phyloP scores from a whole-genome alignment of 2,329 filamentous ascomycete genomes.

The Didymella sp. region DNA sequence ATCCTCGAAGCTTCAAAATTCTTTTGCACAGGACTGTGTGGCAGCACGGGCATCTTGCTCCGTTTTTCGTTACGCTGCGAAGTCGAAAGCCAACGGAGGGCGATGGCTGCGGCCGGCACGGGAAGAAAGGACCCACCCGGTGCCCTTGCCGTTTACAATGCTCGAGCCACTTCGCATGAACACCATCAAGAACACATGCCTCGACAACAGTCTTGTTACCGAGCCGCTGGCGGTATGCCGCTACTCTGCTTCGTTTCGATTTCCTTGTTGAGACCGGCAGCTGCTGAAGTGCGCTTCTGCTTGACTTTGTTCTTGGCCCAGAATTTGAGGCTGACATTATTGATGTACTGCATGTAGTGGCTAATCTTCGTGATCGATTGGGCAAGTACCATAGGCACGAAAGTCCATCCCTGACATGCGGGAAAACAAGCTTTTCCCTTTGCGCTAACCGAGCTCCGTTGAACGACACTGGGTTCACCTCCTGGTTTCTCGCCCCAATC shows the following conservation, averaged over 20 bases:
- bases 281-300: background rate
- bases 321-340: background rate
- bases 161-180: background rate
- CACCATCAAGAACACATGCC: background rate
- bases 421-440: background rate
- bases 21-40: background rate
- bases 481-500: background rate
- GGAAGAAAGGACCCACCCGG: background rate
- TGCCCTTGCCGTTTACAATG: background rate
- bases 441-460: slow-evolving; percentile 1
- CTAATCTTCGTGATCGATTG: background rate
- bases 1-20: background rate
- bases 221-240: background rate
- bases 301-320: background rate
- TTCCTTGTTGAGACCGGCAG: background rate
- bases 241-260: background rate
- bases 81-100: background rate
- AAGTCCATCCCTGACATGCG: background rate
- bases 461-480: background rate
- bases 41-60: background rate
- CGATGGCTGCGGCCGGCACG: background rate
- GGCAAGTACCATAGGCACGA: background rate
- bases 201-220: background rate
- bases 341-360: background rate
- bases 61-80: background rate